A percentile compares a stretch with the other conserved stretches of the same genome.
Conservation (phyloP, 441 rosid genomes). For the Adansonia grandidieri region DNA sequence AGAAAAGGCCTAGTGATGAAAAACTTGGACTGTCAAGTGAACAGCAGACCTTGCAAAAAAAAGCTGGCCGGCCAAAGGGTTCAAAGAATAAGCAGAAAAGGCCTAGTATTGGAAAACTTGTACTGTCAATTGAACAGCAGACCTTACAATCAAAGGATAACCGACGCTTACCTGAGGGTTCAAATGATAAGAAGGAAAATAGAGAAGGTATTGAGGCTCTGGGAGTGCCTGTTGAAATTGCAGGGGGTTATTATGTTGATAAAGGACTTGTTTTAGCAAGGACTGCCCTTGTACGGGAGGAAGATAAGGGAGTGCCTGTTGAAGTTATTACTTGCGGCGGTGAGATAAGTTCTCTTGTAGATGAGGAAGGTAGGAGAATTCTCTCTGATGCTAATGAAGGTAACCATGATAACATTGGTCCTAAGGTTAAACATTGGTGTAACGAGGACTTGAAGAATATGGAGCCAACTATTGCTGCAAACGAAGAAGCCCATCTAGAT, state of each 20-base stretch:
- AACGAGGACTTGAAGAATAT: constrained; percentile 8
- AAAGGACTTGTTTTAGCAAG: background rate
- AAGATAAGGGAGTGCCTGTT: constrained; percentile 19
- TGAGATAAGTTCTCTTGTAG: background rate
- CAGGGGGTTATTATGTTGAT: background rate
- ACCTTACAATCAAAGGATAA: background rate
- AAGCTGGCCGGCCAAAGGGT: constrained; percentile 28
- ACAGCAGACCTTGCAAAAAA: background rate
- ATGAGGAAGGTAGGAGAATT: background rate
- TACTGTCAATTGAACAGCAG: background rate
- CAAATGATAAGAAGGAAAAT: background rate
- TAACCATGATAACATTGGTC: background rate
- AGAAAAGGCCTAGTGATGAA: background rate
- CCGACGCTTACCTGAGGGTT: background rate
- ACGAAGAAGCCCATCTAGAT: background rate
- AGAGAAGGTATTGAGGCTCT: background rate
- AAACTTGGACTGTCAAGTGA: constrained; percentile 14
- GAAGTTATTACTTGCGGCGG: constrained; percentile 3
- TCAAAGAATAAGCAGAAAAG: constrained; percentile 20
- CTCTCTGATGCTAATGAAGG: background rate
- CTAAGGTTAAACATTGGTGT: background rate
- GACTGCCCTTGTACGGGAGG: constrained; percentile 9
- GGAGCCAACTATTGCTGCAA: background rate
- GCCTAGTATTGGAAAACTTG: constrained; percentile 1
- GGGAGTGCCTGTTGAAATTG: background rate